phyloP scores from a whole-genome alignment of 2,329 filamentous ascomycete species.

The Remersonia thermophila region DNA sequence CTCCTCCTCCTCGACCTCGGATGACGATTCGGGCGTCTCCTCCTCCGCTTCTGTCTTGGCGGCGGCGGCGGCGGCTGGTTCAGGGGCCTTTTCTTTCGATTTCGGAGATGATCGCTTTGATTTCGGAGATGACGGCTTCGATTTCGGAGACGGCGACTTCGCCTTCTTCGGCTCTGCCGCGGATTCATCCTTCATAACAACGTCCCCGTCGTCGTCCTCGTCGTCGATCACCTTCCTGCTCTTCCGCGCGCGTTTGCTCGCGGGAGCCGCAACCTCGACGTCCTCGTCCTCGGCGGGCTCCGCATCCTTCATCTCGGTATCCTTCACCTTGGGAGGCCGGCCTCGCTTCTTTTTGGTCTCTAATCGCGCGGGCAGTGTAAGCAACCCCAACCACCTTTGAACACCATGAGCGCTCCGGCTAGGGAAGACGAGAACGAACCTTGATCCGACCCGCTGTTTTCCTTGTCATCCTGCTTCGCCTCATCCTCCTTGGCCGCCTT shows the following conservation, averaged over 20 bases:
- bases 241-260: constrained; percentile 40
- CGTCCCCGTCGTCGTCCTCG: constrained; percentile 40
- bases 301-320: constrained; percentile 20
- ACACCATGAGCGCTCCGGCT: too few relatives aligned
- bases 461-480: constrained; percentile 7
- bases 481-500: constrained; percentile 27
- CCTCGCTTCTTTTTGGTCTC: constrained; percentile 32
- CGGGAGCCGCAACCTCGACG: constrained; percentile 40
- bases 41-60: constrained; percentile 35
- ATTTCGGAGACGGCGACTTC: too few relatives aligned
- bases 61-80: constrained; percentile 15
- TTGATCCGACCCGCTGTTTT: constrained; percentile 22
- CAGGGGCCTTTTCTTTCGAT: constrained; percentile 14
- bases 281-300: constrained; percentile 40
- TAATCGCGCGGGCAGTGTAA: neutral
- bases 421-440: constrained; percentile 20
- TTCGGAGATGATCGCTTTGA: constrained; percentile 17
- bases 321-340: constrained; percentile 17
- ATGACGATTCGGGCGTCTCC: constrained; percentile 30
- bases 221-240: constrained; percentile 36
- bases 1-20: constrained; percentile 41
- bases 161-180: constrained; percentile 16
- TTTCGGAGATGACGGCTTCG: too few relatives aligned
- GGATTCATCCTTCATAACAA: constrained; percentile 25
- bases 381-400: too few relatives aligned